Conservation (phyloP, 108 stramenopile genomes). For the Pseudonitzschia delicatissima region DNA sequence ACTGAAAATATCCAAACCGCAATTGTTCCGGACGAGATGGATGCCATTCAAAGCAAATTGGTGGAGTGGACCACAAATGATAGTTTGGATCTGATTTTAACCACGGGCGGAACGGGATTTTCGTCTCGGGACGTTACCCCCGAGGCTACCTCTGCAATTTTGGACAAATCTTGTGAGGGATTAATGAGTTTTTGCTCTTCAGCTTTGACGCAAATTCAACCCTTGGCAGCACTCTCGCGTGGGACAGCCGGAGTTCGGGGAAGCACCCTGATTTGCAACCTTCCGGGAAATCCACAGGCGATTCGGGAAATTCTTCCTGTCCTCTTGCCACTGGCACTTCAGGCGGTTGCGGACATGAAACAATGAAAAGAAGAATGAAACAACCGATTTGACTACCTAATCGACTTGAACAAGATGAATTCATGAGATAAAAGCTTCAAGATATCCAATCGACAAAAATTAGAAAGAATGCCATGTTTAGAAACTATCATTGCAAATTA, state of each 20-base stretch:
- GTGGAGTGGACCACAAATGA: conserved; percentile 43
- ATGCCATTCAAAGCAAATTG: conserved; percentile 48
- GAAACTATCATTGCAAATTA: neutral
- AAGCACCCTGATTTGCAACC: conserved; percentile 62
- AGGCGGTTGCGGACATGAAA: conserved; percentile 60
- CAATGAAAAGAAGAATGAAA: neutral
- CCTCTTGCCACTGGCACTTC: conserved; percentile 66
- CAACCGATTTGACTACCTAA: neutral
- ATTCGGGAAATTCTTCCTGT: conserved; percentile 62
- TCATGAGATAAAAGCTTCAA: too few relatives aligned
- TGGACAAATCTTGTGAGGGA: conserved; percentile 64
- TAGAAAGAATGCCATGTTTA: neutral
- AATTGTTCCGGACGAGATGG: conserved; percentile 82
- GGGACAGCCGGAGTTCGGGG: conserved; percentile 71
- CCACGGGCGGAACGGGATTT: conserved; percentile 93
- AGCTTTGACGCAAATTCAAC: conserved; percentile 48
- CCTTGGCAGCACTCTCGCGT: conserved; percentile 75
- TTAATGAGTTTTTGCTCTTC: conserved; percentile 73
- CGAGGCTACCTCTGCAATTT: conserved; percentile 75
- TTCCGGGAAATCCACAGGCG: conserved; percentile 80
- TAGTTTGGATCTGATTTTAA: conserved; percentile 69
- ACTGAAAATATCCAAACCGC: conserved; percentile 20
- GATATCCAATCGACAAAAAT: neutral
- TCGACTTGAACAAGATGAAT: too few relatives aligned
- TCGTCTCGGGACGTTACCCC: conserved; percentile 85